Evolutionary conservation across 2,329 filamentous ascomycete genomes (phyloP).

Genomic region (Parastagonospora nodorum): DNA sequence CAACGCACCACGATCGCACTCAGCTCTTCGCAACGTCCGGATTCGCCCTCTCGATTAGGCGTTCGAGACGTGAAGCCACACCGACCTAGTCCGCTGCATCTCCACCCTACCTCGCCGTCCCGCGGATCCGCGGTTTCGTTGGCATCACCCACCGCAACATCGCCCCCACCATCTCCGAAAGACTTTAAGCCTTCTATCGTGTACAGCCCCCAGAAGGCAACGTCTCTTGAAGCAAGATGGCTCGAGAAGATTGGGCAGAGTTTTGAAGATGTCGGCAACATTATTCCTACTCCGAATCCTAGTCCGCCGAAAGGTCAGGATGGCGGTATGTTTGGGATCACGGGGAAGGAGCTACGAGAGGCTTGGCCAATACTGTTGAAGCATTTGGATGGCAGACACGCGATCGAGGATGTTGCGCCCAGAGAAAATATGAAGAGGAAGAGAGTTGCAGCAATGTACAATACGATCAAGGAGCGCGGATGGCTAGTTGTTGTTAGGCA

Average conservation of each 20-base stretch:
- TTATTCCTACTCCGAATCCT: constrained; percentile 21
- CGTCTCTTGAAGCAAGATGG: constrained; percentile 76
- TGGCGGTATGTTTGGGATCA: constrained; percentile 19
- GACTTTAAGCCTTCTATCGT: constrained; percentile 54
- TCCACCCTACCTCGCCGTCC: constrained; percentile 37
- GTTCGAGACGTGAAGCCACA: constrained; percentile 30
- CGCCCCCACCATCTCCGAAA: constrained; percentile 19
- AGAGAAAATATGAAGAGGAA: constrained; percentile 86
- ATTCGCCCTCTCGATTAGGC: constrained; percentile 28
- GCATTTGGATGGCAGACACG: constrained; percentile 85
- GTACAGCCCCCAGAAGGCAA: constrained; percentile 77
- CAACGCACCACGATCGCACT: constrained; percentile 42
- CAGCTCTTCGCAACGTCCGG: constrained; percentile 21
- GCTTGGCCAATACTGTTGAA: constrained; percentile 77
- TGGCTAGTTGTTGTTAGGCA: constrained; percentile 54
- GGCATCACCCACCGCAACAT: constrained; percentile 21
- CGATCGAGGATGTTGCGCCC: constrained; percentile 85
- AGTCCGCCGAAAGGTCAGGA: constrained; percentile 28
- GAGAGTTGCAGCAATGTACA: constrained; percentile 58
- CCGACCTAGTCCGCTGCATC: constrained; percentile 39
- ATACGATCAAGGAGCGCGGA: constrained; percentile 72
- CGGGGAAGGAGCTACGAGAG: constrained; percentile 55
- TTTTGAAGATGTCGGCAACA: constrained; percentile 47
- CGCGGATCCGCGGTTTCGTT: constrained; percentile 19
- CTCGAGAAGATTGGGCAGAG: constrained; percentile 51